Conservation (phyloP, 257 asterid genomes). For the Petrea volubilis region DNA sequence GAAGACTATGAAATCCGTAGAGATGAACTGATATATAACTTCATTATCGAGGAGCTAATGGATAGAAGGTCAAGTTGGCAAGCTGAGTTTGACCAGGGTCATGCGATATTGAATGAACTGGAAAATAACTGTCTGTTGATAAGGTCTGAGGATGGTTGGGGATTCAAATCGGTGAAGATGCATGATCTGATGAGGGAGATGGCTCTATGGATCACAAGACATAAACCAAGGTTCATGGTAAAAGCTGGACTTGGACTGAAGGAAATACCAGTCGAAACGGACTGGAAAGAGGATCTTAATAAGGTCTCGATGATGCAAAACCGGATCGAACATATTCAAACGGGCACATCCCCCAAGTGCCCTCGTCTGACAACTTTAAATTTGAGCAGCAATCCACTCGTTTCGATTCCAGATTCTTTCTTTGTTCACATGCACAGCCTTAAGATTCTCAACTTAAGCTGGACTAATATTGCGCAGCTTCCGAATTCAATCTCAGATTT, state of each 20-base stretch:
- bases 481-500: neutral
- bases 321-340: neutral
- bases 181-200: neutral
- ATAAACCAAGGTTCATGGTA: neutral
- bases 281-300: neutral
- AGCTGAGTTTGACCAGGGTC: neutral
- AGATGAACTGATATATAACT: neutral
- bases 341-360: neutral
- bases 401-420: neutral
- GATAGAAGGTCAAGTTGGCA: neutral
- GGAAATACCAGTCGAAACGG: neutral
- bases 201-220: neutral
- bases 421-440: neutral
- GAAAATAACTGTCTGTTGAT: neutral
- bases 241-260: neutral
- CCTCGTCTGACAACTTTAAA: neutral
- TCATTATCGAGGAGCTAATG: neutral
- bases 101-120: neutral
- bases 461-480: neutral
- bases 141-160: neutral
- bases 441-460: neutral
- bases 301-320: neutral
- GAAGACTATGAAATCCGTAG: neutral
- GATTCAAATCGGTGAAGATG: neutral
- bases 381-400: neutral